Evolutionary conservation across 805 yeast species (phyloP).

Genomic region (Pichia heedii): DNA sequence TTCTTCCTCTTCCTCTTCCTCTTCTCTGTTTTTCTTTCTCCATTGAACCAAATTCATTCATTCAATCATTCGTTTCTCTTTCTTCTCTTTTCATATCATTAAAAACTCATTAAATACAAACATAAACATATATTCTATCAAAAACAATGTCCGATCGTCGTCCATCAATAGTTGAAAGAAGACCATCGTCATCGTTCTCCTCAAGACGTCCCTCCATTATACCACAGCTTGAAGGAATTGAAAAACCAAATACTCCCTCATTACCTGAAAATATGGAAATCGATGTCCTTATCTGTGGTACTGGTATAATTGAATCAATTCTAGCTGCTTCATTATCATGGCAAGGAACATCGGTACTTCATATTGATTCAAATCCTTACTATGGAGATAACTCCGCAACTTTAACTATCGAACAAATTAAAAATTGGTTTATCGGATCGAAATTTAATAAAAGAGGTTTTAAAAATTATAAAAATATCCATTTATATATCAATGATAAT

Average conservation of each 20-base stretch:
- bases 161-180: slow-evolving; percentile 38
- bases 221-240: slow-evolving; percentile 71
- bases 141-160: slow-evolving; percentile 43
- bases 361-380: slow-evolving; percentile 73
- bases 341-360: slow-evolving; percentile 96
- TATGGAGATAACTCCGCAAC: slow-evolving; percentile 90
- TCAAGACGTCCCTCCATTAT: slow-evolving; percentile 34
- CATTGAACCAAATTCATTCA: not conserved
- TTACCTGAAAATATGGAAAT: slow-evolving; percentile 51
- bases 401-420: slow-evolving; percentile 75
- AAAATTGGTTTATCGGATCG: slow-evolving; percentile 71
- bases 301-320: slow-evolving; percentile 82
- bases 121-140: not conserved
- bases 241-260: slow-evolving; percentile 53
- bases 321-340: slow-evolving; percentile 92
- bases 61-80: too few species aligned
- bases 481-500: slow-evolving; percentile 66
- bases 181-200: slow-evolving; percentile 24
- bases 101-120: too few species aligned
- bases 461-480: slow-evolving; percentile 46
- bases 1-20: not conserved
- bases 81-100: too few species aligned
- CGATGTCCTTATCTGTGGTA: slow-evolving; percentile 87
- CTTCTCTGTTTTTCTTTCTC: not conserved
- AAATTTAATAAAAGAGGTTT: slow-evolving; percentile 34